phyloP scores from a whole-genome alignment of 1,284 basidiomycete genomes.

The Tremellales sp. region DNA sequence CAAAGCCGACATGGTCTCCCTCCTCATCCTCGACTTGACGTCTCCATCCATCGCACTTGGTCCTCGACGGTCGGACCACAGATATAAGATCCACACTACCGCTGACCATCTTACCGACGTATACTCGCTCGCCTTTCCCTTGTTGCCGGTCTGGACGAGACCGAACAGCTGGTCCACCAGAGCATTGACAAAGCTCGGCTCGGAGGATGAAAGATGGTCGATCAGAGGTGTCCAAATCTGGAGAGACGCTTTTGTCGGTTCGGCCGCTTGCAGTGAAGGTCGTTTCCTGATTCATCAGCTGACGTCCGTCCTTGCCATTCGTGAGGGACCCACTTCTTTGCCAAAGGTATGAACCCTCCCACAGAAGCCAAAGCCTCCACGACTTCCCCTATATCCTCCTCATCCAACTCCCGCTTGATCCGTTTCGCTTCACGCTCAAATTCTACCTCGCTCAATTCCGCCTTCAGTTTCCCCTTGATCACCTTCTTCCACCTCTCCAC shows the following conservation, averaged over 20 bases:
- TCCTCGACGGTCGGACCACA: background rate
- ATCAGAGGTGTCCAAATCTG: slow-evolving; percentile 71
- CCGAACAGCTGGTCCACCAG: background rate
- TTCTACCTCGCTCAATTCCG: slow-evolving; percentile 70
- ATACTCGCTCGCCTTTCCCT: background rate
- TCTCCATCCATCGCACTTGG: background rate
- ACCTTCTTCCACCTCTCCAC: slow-evolving; percentile 43
- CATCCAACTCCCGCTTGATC: slow-evolving; percentile 41
- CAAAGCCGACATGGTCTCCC: background rate
- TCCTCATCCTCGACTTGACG: background rate
- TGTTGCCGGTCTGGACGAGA: background rate
- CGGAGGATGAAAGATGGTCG: slow-evolving; percentile 49
- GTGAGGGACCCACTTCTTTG: slow-evolving; percentile 61
- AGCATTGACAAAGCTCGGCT: background rate
- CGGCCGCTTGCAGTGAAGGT: slow-evolving; percentile 49
- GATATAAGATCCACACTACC: background rate
- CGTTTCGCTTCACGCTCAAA: slow-evolving; percentile 49
- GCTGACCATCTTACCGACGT: background rate
- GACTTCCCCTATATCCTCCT: slow-evolving; percentile 59
- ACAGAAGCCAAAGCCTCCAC: slow-evolving; percentile 61
- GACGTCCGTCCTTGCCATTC: background rate
- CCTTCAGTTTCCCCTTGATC: slow-evolving; percentile 45
- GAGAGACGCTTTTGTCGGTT: slow-evolving; percentile 56
- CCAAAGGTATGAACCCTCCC: slow-evolving; percentile 70
- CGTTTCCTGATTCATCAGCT: slow-evolving; percentile 47